A percentile compares a stretch with the other conserved stretches of the same genome.
These are phyloP conservation scores for Coemansia sp. DNA, from an alignment of 192 early-diverging fungal genomes.

Conservation along the genomic window DNA sequence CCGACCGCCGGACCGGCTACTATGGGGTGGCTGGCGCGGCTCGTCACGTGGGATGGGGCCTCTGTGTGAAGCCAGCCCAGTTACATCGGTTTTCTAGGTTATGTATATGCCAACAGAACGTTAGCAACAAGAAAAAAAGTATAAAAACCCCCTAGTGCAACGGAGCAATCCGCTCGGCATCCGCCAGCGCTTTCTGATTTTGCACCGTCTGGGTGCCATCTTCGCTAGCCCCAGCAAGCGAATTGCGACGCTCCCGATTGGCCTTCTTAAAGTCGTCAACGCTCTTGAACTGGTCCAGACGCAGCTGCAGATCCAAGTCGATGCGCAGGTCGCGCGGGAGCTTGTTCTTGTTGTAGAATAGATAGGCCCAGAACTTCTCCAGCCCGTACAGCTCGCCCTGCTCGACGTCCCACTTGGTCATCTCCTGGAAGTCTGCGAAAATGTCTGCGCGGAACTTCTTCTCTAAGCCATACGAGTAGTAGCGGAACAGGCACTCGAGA, in stretches of 20 bases:
- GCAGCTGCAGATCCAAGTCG: conserved; percentile 52
- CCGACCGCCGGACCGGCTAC: no score
- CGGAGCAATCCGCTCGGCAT: conserved; percentile 26
- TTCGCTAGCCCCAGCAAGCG: conserved; percentile 12
- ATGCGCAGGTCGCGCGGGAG: conserved; percentile 58
- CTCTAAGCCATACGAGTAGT: conserved; percentile 94
- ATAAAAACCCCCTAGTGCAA: no score
- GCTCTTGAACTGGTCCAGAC: conserved; percentile 63
- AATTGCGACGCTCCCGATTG: conserved; percentile 37
- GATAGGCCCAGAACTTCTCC: conserved; percentile 95
- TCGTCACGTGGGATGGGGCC: no score
- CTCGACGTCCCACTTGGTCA: conserved; percentile 71
- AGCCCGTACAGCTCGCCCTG: conserved; percentile 80
- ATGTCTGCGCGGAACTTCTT: conserved; percentile 79
- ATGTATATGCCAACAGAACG: no score
- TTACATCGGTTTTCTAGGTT: no score
- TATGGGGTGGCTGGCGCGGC: no score
- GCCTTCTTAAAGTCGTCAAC: conserved; percentile 56
- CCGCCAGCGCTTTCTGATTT: conserved; percentile 39
- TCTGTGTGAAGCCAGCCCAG: no score
- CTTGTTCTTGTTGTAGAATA: conserved; percentile 86
- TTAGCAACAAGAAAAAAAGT: no score
- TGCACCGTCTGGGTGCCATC: conserved; percentile 16
- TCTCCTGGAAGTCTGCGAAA: conserved; percentile 83
- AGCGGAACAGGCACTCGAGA: conserved; percentile 96